phyloP scores from a whole-genome alignment of 768 basidiomycete genomes.

The Pleurotus cornucopiae region DNA sequence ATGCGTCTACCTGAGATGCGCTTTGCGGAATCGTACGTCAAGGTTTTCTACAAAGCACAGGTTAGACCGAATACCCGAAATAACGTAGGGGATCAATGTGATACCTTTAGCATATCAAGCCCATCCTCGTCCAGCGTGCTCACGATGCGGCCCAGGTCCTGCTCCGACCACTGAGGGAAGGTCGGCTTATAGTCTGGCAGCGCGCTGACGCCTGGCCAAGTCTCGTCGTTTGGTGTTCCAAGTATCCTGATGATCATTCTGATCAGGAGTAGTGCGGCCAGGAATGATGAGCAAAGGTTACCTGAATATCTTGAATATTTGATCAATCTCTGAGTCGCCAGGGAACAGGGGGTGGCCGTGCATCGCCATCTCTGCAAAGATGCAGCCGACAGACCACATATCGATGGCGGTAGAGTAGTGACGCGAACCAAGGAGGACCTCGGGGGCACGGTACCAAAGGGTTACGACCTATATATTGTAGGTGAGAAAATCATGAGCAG shows the following conservation, averaged over 20 bases:
- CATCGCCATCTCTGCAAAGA: constrained; percentile 99
- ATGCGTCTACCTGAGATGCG: constrained; percentile 74
- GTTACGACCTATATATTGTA: constrained; percentile 78
- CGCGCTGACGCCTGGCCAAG: constrained; percentile 85
- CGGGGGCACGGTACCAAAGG: constrained; percentile 98
- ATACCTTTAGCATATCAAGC: constrained; percentile 72
- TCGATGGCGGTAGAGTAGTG: constrained; percentile 98
- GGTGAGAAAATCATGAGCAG: not conserved
- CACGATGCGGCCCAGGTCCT: constrained; percentile 65
- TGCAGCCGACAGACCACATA: constrained; percentile 99
- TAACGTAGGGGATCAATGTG: constrained; percentile 9
- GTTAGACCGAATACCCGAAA: too few species aligned
- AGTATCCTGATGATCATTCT: constrained; percentile 55
- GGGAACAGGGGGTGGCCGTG: constrained; percentile 88
- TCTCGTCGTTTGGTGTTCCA: constrained; percentile 88
- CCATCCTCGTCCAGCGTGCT: constrained; percentile 71
- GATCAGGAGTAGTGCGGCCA: not conserved
- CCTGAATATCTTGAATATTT: constrained; percentile 99
- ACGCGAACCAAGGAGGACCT: constrained; percentile 93
- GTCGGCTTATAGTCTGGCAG: constrained; percentile 95
- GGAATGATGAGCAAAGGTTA: constrained; percentile 26
- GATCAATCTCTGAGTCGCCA: constrained; percentile 99
- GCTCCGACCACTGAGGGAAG: constrained; percentile 91
- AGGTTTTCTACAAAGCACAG: constrained; percentile 41
- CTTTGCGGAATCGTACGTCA: constrained; percentile 87